Evolutionary conservation across 352 stramenopile species (phyloP).

Genomic region (Phytopythium montanum): DNA sequence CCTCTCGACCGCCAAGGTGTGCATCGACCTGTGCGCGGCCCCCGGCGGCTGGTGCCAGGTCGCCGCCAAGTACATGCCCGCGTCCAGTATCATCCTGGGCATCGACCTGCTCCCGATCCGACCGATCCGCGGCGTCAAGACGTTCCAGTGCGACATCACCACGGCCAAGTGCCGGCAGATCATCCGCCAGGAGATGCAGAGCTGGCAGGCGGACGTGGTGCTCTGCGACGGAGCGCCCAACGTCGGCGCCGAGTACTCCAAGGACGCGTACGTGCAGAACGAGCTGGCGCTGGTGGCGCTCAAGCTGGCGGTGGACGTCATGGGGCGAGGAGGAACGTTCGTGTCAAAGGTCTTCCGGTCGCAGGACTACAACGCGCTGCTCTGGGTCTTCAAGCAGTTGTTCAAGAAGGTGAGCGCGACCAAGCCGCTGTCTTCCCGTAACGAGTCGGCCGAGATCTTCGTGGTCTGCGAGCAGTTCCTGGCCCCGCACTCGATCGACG

Average conservation of each 20-base stretch:
- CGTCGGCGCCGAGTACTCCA: slow-evolving; percentile 96
- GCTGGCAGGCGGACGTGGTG: slow-evolving; percentile 95
- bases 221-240: slow-evolving; percentile 99
- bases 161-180: slow-evolving; percentile 87
- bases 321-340: slow-evolving; percentile 92
- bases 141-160: slow-evolving; percentile 96
- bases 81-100: slow-evolving; percentile 96
- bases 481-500: slow-evolving; percentile 96
- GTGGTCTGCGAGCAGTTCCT: slow-evolving; percentile 97
- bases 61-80: slow-evolving; percentile 87
- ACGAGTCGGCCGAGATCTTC: slow-evolving; percentile 99
- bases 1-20: slow-evolving; percentile 94
- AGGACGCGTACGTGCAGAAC: slow-evolving; percentile 99
- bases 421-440: slow-evolving; percentile 97
- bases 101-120: slow-evolving; percentile 99
- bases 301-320: slow-evolving; percentile 96
- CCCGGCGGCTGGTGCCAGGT: slow-evolving; percentile 98
- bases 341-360: slow-evolving; percentile 98
- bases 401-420: slow-evolving; percentile 98
- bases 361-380: slow-evolving; percentile 97
- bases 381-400: slow-evolving; percentile 99
- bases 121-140: slow-evolving; percentile 96
- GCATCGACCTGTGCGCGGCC: slow-evolving; percentile 98
- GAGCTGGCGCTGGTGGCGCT: slow-evolving; percentile 96
- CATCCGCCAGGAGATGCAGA: slow-evolving; percentile 92